Base-by-base conservation (phyloP, 2,329 filamentous ascomycete genomes). In the Paraphaeosphaeria sporulosa region DNA sequence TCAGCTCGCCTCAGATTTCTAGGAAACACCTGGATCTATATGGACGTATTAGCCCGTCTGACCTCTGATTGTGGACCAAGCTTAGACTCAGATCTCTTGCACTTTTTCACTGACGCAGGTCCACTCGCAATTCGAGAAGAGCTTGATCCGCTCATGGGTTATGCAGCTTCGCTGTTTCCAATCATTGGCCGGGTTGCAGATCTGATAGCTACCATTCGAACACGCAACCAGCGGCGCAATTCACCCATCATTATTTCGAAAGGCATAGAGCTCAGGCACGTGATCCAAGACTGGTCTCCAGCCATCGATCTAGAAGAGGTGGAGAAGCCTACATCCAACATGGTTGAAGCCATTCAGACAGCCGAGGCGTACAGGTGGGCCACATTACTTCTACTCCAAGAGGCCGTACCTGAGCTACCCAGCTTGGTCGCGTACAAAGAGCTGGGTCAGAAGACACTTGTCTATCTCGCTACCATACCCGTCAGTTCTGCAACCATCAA, bases 1-100 rank as follows among this genome's bases (percentile, higher is more conserved):
- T 60, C 64, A 10, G 78, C 81, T 38, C 79, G 87, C 5, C 77
- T 90, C 32, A 85, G 84, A 50, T 91, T 91, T 67, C 77, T 91
- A 17, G 88, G 86, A 74, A 90, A 90, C 69, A 87, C 86, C 4
- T 91, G 87, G 86, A 82, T 90, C 9, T 91, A 91, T 67, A 88
- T 90, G 84, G 88, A 90, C 71, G 88, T 90, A 25, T 87, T 91
- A 61, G 86, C 88, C n/a, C 84, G 88, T 15, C 78, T 91, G 46
- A 90, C 88, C 0, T 87, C 87, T 7, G 82, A 85, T 58, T 83
- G 84, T 48, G 83, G 85, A 25, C 84, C 85, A 6, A 79, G 79
- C 3, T 80, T 80, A 47, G 82, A 85, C 64, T 82, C 85, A 55
- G 67, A 71, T n/a, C 61, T 62, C 32, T 55, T 76, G 71, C 50